These are phyloP conservation scores for Lindgomyces ingoldianus DNA, from an alignment of 495 filamentous ascomycete genomes.

Conservation along the genomic window DNA sequence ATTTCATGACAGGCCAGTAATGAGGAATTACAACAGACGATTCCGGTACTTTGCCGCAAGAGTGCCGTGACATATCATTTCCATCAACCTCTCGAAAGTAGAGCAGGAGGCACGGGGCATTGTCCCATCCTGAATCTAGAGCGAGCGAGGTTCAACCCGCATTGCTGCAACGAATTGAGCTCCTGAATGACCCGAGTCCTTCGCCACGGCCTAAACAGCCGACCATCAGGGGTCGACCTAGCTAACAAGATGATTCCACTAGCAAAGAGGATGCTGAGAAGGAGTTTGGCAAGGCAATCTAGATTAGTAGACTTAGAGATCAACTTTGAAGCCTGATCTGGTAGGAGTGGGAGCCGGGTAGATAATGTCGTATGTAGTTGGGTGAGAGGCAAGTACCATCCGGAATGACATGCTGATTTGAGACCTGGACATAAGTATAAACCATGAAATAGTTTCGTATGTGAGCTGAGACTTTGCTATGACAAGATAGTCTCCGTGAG, in stretches of 20 bases:
- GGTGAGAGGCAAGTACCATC: too few relatives aligned
- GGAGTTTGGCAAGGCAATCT: too few relatives aligned
- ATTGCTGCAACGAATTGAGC: conserved; percentile 26
- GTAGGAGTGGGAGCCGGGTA: too few relatives aligned
- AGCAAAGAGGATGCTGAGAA: conserved; percentile 8
- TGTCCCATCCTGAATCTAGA: neutral
- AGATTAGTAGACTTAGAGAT: conserved; percentile 23
- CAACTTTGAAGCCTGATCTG: neutral
- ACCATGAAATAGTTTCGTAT: too few relatives aligned
- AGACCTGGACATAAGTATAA: too few relatives aligned
- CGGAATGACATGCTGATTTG: too few relatives aligned
- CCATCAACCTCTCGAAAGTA: conserved; percentile 16
- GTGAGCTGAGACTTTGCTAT: too few relatives aligned
- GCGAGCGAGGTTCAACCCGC: neutral
- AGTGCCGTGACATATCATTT: conserved; percentile 14
- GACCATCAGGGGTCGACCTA: conserved; percentile 1
- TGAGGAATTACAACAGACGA: neutral
- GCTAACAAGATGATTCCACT: conserved; percentile 1
- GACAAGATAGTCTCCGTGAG: too few relatives aligned
- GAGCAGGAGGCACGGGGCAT: conserved; percentile 4
- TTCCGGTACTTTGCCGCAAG: conserved; percentile 9
- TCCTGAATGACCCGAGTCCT: conserved; percentile 21
- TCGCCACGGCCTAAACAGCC: neutral
- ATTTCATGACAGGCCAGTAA: neutral
- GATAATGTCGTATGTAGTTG: too few relatives aligned